phyloP scores from a whole-genome alignment of 306 rosid genomes.

The Arachis stenosperma region DNA sequence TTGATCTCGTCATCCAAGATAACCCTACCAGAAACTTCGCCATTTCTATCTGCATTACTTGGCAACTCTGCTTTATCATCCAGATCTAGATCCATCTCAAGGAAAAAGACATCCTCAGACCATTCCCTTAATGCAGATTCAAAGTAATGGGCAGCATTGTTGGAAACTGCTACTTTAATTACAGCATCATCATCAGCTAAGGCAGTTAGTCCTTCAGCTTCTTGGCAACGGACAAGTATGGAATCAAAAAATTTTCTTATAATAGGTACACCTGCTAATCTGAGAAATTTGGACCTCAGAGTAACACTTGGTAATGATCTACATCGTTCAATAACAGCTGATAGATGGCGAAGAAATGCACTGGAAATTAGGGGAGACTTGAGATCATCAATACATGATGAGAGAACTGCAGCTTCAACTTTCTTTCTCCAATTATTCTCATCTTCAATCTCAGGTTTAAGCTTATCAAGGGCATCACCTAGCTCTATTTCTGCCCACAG shows the following conservation, averaged over 20 bases:
- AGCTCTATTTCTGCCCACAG: slow-evolving; percentile 91
- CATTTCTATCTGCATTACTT: slow-evolving; percentile 29
- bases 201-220: slow-evolving; percentile 97
- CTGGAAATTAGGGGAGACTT: slow-evolving; percentile 77
- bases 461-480: slow-evolving; percentile 66
- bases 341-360: slow-evolving; percentile 60
- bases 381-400: slow-evolving; percentile 62
- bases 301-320: slow-evolving; percentile 65
- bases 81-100: slow-evolving; percentile 72
- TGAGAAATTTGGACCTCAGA: slow-evolving; percentile 80
- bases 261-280: slow-evolving; percentile 65
- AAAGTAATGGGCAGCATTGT: slow-evolving; percentile 77
- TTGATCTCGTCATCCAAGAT: slow-evolving; percentile 66
- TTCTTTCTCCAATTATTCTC: slow-evolving; percentile 80
- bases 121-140: slow-evolving; percentile 81
- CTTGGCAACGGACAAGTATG: slow-evolving; percentile 83
- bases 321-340: slow-evolving; percentile 75
- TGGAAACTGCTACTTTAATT: slow-evolving; percentile 73
- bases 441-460: slow-evolving; percentile 57
- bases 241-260: slow-evolving; percentile 58
- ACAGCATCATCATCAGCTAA: slow-evolving; percentile 80
- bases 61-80: slow-evolving; percentile 45
- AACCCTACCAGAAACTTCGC: slow-evolving; percentile 45
- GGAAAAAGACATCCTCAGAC: slow-evolving; percentile 84
- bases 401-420: slow-evolving; percentile 57